phyloP scores from a whole-genome alignment of 306 rosid genomes.

The Prunus mira region DNA sequence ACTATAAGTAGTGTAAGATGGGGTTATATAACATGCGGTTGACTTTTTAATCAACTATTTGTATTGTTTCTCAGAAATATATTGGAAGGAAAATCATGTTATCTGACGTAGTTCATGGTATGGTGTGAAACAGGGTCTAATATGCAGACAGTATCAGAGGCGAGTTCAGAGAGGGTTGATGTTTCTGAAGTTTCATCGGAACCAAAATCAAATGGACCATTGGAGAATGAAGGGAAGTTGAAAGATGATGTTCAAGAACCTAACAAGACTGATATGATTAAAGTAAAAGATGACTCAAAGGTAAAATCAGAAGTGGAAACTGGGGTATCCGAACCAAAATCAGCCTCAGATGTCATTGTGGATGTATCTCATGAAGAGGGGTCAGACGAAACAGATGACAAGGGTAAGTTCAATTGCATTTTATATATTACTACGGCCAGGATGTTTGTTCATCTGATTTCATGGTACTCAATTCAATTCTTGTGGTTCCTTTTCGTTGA shows the following conservation, averaged over 20 bases:
- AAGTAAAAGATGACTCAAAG: slow-evolving; percentile 1
- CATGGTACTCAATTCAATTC: background rate
- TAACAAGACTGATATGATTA: slow-evolving; percentile 3
- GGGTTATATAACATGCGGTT: background rate
- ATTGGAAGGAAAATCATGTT: background rate
- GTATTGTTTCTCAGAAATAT: background rate
- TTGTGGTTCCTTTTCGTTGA: background rate
- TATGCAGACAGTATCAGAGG: slow-evolving; percentile 18
- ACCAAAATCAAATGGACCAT: slow-evolving; percentile 7
- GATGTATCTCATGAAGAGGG: slow-evolving; percentile 1
- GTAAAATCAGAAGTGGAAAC: slow-evolving; percentile 14
- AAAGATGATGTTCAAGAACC: slow-evolving; percentile 1
- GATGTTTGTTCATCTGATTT: background rate
- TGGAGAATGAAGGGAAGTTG: background rate
- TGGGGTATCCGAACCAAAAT: background rate
- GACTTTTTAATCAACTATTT: background rate
- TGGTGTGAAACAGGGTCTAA: slow-evolving; percentile 30
- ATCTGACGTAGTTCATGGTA: background rate
- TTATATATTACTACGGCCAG: background rate
- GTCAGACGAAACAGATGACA: slow-evolving; percentile 15
- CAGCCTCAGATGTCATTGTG: background rate
- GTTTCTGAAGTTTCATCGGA: slow-evolving; percentile 34
- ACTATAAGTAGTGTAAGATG: too few species aligned
- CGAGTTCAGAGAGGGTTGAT: slow-evolving; percentile 21
- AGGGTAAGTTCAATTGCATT: slow-evolving; percentile 20